These are phyloP conservation scores for Calonectria crousiana DNA, from an alignment of 2,329 filamentous ascomycete species.

Conservation along the genomic window DNA sequence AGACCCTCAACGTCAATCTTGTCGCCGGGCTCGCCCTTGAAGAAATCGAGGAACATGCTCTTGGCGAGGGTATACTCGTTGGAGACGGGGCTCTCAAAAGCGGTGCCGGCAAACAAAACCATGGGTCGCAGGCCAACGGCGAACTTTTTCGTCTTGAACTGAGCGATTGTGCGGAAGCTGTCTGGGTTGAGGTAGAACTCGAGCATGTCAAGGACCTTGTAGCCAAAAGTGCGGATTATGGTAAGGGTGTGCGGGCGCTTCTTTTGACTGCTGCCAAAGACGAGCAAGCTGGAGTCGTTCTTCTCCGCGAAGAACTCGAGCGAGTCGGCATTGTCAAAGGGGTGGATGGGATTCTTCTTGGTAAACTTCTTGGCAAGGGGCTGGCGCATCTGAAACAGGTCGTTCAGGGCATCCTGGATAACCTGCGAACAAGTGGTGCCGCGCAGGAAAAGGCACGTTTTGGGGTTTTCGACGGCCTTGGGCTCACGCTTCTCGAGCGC, in stretches of 20 bases:
- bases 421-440: slow-evolving; percentile 88
- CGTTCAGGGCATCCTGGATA: slow-evolving; percentile 84
- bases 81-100: slow-evolving; percentile 84
- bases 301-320: slow-evolving; percentile 97
- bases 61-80: slow-evolving; percentile 89
- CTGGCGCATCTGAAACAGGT: slow-evolving; percentile 86
- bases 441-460: slow-evolving; percentile 89
- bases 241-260: slow-evolving; percentile 95
- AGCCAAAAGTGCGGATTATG: slow-evolving; percentile 83
- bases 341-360: slow-evolving; percentile 97
- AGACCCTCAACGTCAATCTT: slow-evolving; percentile 95
- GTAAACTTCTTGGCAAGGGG: slow-evolving; percentile 90
- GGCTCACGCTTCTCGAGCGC: slow-evolving; percentile 94
- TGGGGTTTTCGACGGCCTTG: slow-evolving; percentile 89
- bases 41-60: slow-evolving; percentile 89
- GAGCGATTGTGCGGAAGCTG: slow-evolving; percentile 75
- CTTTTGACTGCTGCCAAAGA: slow-evolving; percentile 89
- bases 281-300: slow-evolving; percentile 89
- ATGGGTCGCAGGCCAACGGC: slow-evolving; percentile 89
- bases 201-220: slow-evolving; percentile 94
- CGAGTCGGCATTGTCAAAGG: slow-evolving; percentile 89
- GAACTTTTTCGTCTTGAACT: slow-evolving; percentile 82
- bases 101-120: slow-evolving; percentile 89
- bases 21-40: slow-evolving; percentile 80
- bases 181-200: slow-evolving; percentile 87